Evolutionary conservation across 768 basidiomycete species (phyloP), one percentile per base, ranked within the genome.

Genomic region (Termitomyces sp.): DNA sequence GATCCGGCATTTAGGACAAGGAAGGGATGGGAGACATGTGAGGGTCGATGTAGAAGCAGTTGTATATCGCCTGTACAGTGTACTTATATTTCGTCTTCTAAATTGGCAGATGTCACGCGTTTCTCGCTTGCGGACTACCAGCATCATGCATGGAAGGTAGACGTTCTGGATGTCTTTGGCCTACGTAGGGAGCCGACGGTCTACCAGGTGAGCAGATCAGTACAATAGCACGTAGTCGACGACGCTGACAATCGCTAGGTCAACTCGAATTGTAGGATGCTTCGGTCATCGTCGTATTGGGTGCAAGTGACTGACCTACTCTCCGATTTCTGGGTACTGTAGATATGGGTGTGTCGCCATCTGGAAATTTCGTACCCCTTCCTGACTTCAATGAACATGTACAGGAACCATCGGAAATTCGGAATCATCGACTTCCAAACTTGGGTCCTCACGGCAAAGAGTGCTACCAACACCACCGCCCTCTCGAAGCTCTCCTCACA

Each of bases 291-390:
- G 86, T 86, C 16, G 91, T 98, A 4, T 83, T 98, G 5, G 96
- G 96, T 26, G 97, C 95, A 18, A 97, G 97, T 0, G 97, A 96
- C 8, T 98, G 95, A 69, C 95, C 97, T 48, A 92, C 91, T 39
- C 77, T 99, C 46, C 93, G 96, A 67, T 97, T 98, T 71, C 84
- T 98, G 13, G 93, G 86, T 3, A 91, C 93, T 7, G 89, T 93
- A 12, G 97, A 96, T 24, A 81, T 98, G 56, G 96, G 96, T 92
- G 64, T 62, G 88, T 67, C 44, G 37, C 24, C 37, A 47, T 56
- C 24, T 16, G 12, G 26, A 34, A 30, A 47, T 3, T 12, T n/a
- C 14, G 14, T 27, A 22, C 13, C 24, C 7, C 1, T 27, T 3
- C 10, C 40, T 49, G 18, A 45, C 26, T 34, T n/a, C n/a, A n/a